A percentile compares a stretch with the other conserved stretches of the same genome.
phyloP scores from a whole-genome alignment of 2,329 filamentous ascomycete species.

The Fusarium humuli region DNA sequence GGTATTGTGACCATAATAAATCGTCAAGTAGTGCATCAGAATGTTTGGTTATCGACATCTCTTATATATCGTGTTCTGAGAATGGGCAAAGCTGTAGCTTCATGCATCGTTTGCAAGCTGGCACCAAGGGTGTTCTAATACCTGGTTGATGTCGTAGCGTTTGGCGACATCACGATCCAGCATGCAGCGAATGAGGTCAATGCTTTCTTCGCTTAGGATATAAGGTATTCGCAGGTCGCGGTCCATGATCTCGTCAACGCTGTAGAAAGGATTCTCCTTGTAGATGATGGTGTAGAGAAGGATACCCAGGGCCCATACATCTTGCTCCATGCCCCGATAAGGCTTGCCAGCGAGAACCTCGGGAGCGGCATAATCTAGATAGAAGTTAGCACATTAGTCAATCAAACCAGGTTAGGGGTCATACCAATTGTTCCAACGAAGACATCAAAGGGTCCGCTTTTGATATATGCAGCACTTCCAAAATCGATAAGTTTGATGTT shows the following conservation, averaged over 20 bases:
- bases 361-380: conserved; percentile 93
- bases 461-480: conserved; percentile 97
- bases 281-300: conserved; percentile 98
- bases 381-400: conserved; percentile 16
- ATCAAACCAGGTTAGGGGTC: not conserved
- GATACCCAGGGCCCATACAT: conserved; percentile 97
- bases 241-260: conserved; percentile 99
- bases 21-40: conserved; percentile 15
- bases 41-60: conserved; percentile 17
- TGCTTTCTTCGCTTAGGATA: conserved; percentile 88
- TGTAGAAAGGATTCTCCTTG: conserved; percentile 99
- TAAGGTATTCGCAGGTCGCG: conserved; percentile 93
- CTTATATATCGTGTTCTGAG: conserved; percentile 15
- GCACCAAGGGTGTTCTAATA: conserved; percentile 90
- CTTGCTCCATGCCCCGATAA: conserved; percentile 96
- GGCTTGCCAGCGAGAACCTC: conserved; percentile 93
- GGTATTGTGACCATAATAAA: conserved; percentile 43
- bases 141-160: conserved; percentile 86
- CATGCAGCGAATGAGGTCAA: conserved; percentile 92
- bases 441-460: conserved; percentile 97
- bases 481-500: conserved; percentile 98
- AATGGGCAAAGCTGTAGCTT: not conserved
- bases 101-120: conserved; percentile 32
- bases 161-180: conserved; percentile 88
- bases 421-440: conserved; percentile 98